phyloP scores from a whole-genome alignment of 1,284 basidiomycete species.

The Mycosarcoma maydis region DNA sequence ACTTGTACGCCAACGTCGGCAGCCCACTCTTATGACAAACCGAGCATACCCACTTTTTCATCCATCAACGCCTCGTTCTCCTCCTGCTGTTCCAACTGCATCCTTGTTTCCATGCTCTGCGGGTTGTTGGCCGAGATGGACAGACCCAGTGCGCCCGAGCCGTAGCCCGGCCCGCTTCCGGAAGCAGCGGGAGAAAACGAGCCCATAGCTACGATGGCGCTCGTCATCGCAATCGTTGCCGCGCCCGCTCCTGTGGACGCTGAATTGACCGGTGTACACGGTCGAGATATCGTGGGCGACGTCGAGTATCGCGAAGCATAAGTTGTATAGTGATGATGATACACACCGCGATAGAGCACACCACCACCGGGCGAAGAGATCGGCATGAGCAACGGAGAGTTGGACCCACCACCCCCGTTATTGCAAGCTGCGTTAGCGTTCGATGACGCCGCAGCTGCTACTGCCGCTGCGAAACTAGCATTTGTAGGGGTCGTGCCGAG shows the following conservation, averaged over 20 bases:
- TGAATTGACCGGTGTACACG: constrained; percentile 30
- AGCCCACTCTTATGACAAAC: constrained; percentile 14
- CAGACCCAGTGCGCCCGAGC: constrained; percentile 47
- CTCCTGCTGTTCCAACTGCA: constrained; percentile 30
- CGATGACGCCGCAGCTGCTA: neutral
- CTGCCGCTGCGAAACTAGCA: constrained; percentile 10
- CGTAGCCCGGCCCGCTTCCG: constrained; percentile 49
- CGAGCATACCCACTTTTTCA: constrained; percentile 38
- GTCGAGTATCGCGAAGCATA: constrained; percentile 36
- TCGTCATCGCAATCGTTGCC: neutral
- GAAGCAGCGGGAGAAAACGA: constrained; percentile 32
- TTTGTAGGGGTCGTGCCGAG: constrained; percentile 19
- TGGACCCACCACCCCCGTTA: constrained; percentile 1
- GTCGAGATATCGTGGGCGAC: constrained; percentile 33
- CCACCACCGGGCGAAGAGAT: constrained; percentile 28
- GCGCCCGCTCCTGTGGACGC: neutral
- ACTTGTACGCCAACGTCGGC: too few species aligned
- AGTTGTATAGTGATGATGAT: constrained; percentile 10
- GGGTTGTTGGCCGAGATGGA: constrained; percentile 36
- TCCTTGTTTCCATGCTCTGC: constrained; percentile 18
- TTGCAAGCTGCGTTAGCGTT: neutral
- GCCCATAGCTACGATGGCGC: constrained; percentile 6
- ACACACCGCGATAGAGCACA: constrained; percentile 17
- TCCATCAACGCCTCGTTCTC: constrained; percentile 44
- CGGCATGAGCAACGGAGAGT: constrained; percentile 33